Percentiles rank a stretch among this genome's conserved stretches.
phyloP scores from a whole-genome alignment of 2,329 filamentous ascomycete genomes.

The Apiospora pterosperma region DNA sequence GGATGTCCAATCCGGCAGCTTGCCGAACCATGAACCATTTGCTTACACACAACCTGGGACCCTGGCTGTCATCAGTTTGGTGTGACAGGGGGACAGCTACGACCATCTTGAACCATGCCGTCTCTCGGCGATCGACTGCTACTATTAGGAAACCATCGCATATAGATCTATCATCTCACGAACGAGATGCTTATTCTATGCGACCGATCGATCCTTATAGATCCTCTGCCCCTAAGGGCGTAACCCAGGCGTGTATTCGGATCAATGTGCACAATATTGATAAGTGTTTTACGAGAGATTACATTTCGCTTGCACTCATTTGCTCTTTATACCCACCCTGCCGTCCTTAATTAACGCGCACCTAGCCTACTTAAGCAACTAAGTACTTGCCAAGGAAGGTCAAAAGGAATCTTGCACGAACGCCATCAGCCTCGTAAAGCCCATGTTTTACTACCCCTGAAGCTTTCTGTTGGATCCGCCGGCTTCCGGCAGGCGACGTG shows the following conservation, averaged over 20 bases:
- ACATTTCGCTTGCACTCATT: not conserved
- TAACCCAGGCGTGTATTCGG: too few species aligned
- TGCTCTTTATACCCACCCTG: not conserved
- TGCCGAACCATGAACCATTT: not conserved
- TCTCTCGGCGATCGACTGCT: not conserved
- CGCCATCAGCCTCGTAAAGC: not conserved
- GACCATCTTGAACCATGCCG: not conserved
- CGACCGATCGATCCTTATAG: not conserved
- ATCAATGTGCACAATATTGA: not conserved
- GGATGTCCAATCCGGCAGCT: not conserved
- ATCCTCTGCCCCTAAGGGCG: too few species aligned
- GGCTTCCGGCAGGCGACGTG: not conserved
- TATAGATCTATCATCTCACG: too few species aligned
- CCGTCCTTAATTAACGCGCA: not conserved
- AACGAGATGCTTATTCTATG: too few species aligned
- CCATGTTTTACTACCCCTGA: not conserved
- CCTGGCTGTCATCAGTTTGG: not conserved
- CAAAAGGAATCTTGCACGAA: too few species aligned
- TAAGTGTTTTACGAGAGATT: not conserved
- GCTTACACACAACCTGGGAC: not conserved
- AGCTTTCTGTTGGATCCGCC: not conserved
- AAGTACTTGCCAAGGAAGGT: too few species aligned
- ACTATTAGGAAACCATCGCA: too few species aligned
- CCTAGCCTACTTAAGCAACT: not conserved
- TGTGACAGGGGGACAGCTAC: not conserved